Conservation (phyloP, 1,284 basidiomycete genomes). For the Afroboletus lepidellus region DNA sequence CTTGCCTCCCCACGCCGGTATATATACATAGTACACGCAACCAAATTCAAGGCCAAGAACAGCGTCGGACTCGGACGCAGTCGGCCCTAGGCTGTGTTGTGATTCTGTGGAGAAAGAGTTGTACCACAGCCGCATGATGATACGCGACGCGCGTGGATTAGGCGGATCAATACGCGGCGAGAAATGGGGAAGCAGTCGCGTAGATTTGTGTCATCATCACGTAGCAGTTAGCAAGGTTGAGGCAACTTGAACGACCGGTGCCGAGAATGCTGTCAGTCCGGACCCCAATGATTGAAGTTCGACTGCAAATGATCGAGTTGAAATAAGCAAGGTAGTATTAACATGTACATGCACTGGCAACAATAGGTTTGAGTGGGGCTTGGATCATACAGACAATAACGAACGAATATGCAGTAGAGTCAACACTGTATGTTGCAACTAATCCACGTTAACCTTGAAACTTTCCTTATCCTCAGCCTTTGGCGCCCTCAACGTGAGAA, state of each 20-base stretch:
- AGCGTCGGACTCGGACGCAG: too few species aligned
- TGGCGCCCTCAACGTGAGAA: slow-evolving; percentile 61
- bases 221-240: too few species aligned
- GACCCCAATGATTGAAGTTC: too few species aligned
- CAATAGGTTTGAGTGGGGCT: slow-evolving; percentile 11
- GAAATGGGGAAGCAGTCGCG: too few species aligned
- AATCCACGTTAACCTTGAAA: slow-evolving; percentile 29
- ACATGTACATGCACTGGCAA: not conserved
- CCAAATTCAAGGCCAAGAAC: not conserved
- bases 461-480: slow-evolving; percentile 56
- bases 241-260: too few species aligned
- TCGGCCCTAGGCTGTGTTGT: too few species aligned
- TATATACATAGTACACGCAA: not conserved
- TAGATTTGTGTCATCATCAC: too few species aligned
- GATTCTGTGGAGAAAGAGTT: not conserved
- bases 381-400: not conserved
- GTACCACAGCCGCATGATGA: not conserved
- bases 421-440: not conserved
- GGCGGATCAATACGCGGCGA: not conserved
- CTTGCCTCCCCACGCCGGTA: not conserved
- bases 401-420: not conserved
- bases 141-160: not conserved
- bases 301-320: too few species aligned
- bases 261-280: too few species aligned
- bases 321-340: not conserved